phyloP scores from a whole-genome alignment of 768 basidiomycete species.

The Suillus ampliporus region DNA sequence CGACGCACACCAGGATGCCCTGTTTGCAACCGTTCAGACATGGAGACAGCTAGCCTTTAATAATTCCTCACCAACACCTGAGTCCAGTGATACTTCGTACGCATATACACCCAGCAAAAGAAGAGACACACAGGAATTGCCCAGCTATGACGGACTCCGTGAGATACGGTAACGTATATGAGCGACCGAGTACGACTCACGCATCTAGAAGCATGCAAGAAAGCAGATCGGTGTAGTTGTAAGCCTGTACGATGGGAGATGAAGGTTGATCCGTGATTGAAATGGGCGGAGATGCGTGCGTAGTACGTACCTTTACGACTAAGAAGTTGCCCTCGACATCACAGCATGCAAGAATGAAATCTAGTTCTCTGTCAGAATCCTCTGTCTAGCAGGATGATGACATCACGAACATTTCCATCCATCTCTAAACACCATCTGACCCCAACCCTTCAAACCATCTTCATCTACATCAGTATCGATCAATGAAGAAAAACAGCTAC shows the following conservation, averaged over 20 bases:
- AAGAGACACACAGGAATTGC: slow-evolving; percentile 88
- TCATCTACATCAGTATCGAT: slow-evolving; percentile 3
- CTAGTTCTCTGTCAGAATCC: slow-evolving; percentile 43
- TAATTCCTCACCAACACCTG: slow-evolving; percentile 69
- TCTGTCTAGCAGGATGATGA: background rate
- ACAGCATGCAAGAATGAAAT: slow-evolving; percentile 76
- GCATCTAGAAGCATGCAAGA: slow-evolving; percentile 94
- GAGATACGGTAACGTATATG: background rate
- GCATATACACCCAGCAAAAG: slow-evolving; percentile 85
- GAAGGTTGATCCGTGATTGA: background rate
- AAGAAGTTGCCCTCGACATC: slow-evolving; percentile 92
- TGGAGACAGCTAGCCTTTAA: background rate
- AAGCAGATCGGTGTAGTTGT: slow-evolving; percentile 83
- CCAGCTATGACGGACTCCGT: slow-evolving; percentile 55
- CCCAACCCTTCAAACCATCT: slow-evolving; percentile 90
- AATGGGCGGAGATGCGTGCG: slow-evolving; percentile 3
- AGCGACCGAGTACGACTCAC: slow-evolving; percentile 43
- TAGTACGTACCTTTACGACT: slow-evolving; percentile 68
- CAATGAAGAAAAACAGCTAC: background rate
- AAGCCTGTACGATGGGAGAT: slow-evolving; percentile 53
- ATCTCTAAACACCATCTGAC: slow-evolving; percentile 68
- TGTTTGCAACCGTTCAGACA: slow-evolving; percentile 27
- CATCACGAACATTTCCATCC: slow-evolving; percentile 83
- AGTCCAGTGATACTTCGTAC: slow-evolving; percentile 81
- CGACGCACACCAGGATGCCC: slow-evolving; percentile 77